Base-by-base conservation (phyloP, 495 filamentous ascomycete genomes). In the Aspergillus hancockii region DNA sequence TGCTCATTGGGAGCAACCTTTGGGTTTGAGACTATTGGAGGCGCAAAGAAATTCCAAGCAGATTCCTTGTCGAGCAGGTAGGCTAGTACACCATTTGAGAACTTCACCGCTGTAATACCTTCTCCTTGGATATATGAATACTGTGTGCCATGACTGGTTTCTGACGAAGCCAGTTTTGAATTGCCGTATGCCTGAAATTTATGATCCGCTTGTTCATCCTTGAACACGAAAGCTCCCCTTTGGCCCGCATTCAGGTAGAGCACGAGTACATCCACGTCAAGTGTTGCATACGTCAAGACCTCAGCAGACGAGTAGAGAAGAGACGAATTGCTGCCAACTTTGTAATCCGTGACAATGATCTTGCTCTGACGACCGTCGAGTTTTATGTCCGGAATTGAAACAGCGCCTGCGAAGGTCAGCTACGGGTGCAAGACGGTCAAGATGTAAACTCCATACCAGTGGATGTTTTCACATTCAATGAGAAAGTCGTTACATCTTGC, bases 271-370 rank as follows among this genome's bases (percentile, higher is more conserved):
- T 75, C 66, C 19, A 66, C 63, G 32, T 75, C 72, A 13, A 75
- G 60, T 9, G 62, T 76, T 9, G 68, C 72, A 69, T 82, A 86
- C 0, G 88, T 89, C 52, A 88, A 82, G 45, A 90, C 77, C 47
- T 93, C 88, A 0, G 85, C 86, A 1, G 88, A 86, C 1, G 85
- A 89, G 68, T 89, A 91, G 2, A 90, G 74, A 7, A 92, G 64
- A 4, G 71, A 83, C 3, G 74, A 69, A 9, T 75, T 73, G 1
- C 62, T 60, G 6, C 81, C 81, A 51, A 91, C 66, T 22, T 80
- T 72, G 60, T 91, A 92, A 63, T 93, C 88, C 7, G 86, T 88
- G 25, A 90, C 83, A 52, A 88, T 81, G 54, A 86, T 81, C 62
- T 90, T 90, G 6, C 86, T 87, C 60, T 93, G 90, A 23, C 88